phyloP scores from a whole-genome alignment of 371 early-diverging fungal species.

The Rhizopus sp. region DNA sequence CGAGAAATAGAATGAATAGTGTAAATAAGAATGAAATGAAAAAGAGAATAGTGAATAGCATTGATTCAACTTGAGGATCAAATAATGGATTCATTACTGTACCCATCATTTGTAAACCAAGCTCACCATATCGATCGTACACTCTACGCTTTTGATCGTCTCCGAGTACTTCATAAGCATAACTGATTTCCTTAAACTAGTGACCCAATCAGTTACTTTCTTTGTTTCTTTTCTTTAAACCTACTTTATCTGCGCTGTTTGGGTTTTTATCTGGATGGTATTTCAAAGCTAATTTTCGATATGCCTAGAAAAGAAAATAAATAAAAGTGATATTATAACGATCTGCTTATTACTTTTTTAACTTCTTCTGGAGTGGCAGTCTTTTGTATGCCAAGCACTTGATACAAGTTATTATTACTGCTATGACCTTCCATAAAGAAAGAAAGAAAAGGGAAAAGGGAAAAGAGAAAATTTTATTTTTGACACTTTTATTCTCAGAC shows the following conservation, averaged over 20 bases:
- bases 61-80: conserved; percentile 76
- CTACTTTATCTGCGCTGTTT: conserved; percentile 45
- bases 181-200: conserved; percentile 74
- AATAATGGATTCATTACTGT: conserved; percentile 72
- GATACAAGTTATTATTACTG: conserved; percentile 52
- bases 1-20: conserved; percentile 77
- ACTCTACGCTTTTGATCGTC: conserved; percentile 78
- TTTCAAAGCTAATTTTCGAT: conserved; percentile 64
- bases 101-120: conserved; percentile 82
- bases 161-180: conserved; percentile 74
- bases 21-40: conserved; percentile 55
- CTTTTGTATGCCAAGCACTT: conserved; percentile 59
- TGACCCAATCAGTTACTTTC: neutral
- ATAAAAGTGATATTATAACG: neutral
- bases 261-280: conserved; percentile 78
- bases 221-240: neutral
- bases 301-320: conserved; percentile 22
- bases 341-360: conserved; percentile 50
- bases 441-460: too few species aligned
- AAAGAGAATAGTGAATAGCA: conserved; percentile 67
- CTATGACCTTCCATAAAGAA: conserved; percentile 6
- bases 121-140: conserved; percentile 89
- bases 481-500: neutral
- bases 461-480: too few species aligned
- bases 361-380: conserved; percentile 66